Conservation (phyloP, 2,329 filamentous ascomycete species). For the Ophiostoma montium region DNA sequence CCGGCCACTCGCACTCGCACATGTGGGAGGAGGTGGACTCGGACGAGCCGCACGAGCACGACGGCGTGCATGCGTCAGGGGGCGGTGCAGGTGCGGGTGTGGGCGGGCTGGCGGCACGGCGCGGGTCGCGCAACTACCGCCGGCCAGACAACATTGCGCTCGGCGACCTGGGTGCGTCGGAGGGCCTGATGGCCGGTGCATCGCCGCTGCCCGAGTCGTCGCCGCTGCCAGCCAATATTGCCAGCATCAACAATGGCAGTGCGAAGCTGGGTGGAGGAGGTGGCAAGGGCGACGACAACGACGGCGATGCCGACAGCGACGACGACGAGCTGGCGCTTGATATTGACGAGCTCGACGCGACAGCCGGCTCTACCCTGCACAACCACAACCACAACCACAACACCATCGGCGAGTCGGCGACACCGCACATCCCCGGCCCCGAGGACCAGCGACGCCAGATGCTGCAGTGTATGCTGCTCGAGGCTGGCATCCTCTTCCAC, state of each 20-base stretch:
- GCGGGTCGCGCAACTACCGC: slow-evolving; percentile 19
- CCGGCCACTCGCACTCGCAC: slow-evolving; percentile 46
- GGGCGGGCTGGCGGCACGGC: slow-evolving; percentile 25
- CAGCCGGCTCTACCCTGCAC: slow-evolving; percentile 4
- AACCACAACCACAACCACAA: background rate
- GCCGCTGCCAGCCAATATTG: slow-evolving; percentile 19
- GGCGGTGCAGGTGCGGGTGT: background rate
- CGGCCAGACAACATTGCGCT: slow-evolving; percentile 36
- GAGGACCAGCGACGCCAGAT: slow-evolving; percentile 53
- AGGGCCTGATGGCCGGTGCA: slow-evolving; percentile 43
- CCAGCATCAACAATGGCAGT: slow-evolving; percentile 15
- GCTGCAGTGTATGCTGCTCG: slow-evolving; percentile 64
- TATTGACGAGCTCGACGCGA: slow-evolving; percentile 42
- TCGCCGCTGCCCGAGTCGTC: slow-evolving; percentile 45
- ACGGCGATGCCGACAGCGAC: slow-evolving; percentile 25
- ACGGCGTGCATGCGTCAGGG: slow-evolving; percentile 12
- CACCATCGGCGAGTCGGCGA: slow-evolving; percentile 13
- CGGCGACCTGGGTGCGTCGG: slow-evolving; percentile 34
- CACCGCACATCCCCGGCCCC: slow-evolving; percentile 21
- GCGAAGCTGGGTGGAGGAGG: slow-evolving; percentile 7
- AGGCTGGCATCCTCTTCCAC: slow-evolving; percentile 74
- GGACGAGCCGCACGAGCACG: slow-evolving; percentile 16
- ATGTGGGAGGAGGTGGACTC: slow-evolving; percentile 34
- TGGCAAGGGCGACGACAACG: slow-evolving; percentile 13
- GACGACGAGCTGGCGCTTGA: slow-evolving; percentile 45